Conservation (phyloP, 345 rosid genomes). For the Bruguiera parviflora region DNA sequence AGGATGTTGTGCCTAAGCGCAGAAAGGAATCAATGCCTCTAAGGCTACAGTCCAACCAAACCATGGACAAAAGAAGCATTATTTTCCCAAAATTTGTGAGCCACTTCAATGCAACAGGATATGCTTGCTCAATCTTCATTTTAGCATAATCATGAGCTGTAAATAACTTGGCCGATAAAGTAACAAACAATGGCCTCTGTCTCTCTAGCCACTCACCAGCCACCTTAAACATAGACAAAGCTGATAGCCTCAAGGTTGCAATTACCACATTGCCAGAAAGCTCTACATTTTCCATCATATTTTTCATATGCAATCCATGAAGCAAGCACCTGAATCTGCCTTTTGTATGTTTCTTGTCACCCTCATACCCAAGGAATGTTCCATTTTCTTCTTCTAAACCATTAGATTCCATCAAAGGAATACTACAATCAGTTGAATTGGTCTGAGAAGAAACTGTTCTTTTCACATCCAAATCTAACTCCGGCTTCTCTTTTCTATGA, state of each 20-base stretch:
- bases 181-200: conserved; percentile 48
- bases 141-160: conserved; percentile 46
- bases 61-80: conserved; percentile 61
- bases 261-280: conserved; percentile 43
- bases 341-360: conserved; percentile 33
- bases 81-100: conserved; percentile 64
- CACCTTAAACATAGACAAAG: conserved; percentile 34
- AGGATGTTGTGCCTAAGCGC: conserved; percentile 81
- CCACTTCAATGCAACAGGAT: conserved; percentile 65
- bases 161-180: conserved; percentile 32
- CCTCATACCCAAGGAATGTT: conserved; percentile 23
- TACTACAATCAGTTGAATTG: conserved; percentile 32
- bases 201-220: conserved; percentile 57
- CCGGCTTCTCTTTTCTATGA: conserved; percentile 36
- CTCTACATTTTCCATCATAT: conserved; percentile 40
- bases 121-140: conserved; percentile 46
- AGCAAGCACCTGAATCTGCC: conserved; percentile 34
- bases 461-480: conserved; percentile 27
- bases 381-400: conserved; percentile 34
- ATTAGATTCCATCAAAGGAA: conserved; percentile 30
- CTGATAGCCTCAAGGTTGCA: conserved; percentile 43
- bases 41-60: conserved; percentile 86
- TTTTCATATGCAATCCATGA: conserved; percentile 43
- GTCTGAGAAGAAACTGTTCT: conserved; percentile 31
- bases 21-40: conserved; percentile 85